Evolutionary conservation across 1,284 basidiomycete genomes (phyloP).

Genomic region (Pseudozyma pruni): DNA sequence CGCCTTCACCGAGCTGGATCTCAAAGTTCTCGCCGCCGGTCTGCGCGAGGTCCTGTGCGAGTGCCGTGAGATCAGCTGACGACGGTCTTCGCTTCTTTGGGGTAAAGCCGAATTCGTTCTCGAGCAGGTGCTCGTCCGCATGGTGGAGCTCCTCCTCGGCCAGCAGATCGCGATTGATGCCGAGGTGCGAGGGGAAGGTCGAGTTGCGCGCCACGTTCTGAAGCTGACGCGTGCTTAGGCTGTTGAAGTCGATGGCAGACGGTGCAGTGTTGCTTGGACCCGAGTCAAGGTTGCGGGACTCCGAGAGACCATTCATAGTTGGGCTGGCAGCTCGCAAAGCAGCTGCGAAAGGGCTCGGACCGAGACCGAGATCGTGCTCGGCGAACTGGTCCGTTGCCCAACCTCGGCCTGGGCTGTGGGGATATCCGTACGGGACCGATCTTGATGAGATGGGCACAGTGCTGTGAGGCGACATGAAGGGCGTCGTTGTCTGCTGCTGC

Average conservation of each 20-base stretch:
- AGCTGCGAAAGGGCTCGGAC: constrained; percentile 41
- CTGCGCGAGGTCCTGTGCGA: constrained; percentile 31
- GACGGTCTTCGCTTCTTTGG: constrained; percentile 17
- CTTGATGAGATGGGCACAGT: neutral
- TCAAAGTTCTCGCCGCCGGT: constrained; percentile 40
- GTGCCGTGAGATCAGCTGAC: constrained; percentile 21
- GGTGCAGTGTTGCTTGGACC: neutral
- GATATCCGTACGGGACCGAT: constrained; percentile 1
- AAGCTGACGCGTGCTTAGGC: constrained; percentile 52
- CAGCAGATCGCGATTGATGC: constrained; percentile 45
- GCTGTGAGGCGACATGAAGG: neutral
- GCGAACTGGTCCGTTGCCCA: constrained; percentile 34
- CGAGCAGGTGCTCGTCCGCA: constrained; percentile 7
- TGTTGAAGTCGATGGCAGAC: constrained; percentile 35
- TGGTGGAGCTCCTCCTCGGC: constrained; percentile 21
- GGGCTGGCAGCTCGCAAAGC: constrained; percentile 37
- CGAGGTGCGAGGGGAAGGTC: constrained; percentile 51
- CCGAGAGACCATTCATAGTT: constrained; percentile 3
- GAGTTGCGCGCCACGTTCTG: constrained; percentile 50
- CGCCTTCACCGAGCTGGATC: constrained; percentile 33
- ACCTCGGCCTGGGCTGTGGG: constrained; percentile 1
- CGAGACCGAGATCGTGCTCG: constrained; percentile 38
- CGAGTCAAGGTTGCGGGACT: constrained; percentile 1
- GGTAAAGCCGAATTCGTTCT: constrained; percentile 20
- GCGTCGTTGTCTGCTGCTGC: constrained; percentile 1